Conservation (phyloP, 2,329 filamentous ascomycete genomes). For the Colletotrichum spinosum region DNA sequence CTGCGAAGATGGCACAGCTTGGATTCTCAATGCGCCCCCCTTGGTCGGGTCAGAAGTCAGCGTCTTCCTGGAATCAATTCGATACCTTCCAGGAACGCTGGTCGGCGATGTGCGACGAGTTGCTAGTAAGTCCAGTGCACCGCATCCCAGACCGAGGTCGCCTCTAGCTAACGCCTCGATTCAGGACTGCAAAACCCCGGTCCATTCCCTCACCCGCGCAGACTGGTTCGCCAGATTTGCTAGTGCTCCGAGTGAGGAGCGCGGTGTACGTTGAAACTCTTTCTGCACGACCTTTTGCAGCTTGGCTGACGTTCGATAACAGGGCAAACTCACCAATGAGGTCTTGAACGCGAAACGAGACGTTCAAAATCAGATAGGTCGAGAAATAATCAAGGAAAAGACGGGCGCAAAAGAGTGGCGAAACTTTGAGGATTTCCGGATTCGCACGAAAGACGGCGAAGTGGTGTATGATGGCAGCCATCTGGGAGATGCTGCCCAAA, state of each 20-base stretch:
- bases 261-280: not conserved
- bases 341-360: conserved; percentile 15
- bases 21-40: conserved; percentile 7
- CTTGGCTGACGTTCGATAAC: not conserved
- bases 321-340: conserved; percentile 27
- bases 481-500: not conserved
- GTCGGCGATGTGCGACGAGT: not conserved
- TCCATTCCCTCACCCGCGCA: conserved; percentile 16
- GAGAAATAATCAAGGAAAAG: conserved; percentile 16
- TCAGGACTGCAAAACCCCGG: conserved; percentile 21
- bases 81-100: conserved; percentile 16
- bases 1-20: conserved; percentile 3
- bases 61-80: not conserved
- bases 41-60: conserved; percentile 6
- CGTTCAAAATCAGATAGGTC: conserved; percentile 23
- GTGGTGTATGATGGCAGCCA: not conserved
- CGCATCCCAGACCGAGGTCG: too few species aligned
- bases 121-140: not conserved
- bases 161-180: not conserved
- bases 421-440: conserved; percentile 9
- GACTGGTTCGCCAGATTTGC: conserved; percentile 26
- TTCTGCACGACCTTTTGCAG: not conserved
- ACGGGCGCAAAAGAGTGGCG: conserved; percentile 1
- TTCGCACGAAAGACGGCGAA: not conserved
- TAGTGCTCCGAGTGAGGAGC: conserved; percentile 8